Conservation (phyloP, 176 grass and related monocot genomes). For the Zea luxurians region DNA sequence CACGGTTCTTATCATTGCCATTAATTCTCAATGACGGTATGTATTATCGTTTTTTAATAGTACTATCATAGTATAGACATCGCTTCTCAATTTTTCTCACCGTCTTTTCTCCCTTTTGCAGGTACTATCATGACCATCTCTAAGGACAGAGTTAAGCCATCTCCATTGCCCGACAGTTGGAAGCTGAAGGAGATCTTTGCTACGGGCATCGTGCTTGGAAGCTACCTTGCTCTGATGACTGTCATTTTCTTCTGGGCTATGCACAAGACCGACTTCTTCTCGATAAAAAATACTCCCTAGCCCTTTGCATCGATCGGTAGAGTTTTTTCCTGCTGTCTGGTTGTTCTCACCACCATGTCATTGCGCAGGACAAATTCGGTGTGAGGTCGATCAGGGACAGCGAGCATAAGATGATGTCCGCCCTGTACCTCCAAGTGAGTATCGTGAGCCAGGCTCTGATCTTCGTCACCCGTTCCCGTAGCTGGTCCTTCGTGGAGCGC, state of each 20-base stretch:
- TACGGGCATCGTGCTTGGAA: slow-evolving; percentile 78
- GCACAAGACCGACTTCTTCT: slow-evolving; percentile 80
- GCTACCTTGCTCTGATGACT: slow-evolving; percentile 80
- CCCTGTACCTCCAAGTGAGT: no score
- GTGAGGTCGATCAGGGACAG: no score
- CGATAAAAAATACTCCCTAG: slow-evolving; percentile 2
- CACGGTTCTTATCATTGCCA: slow-evolving; percentile 99
- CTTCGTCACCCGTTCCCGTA: no score
- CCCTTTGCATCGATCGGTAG: neutral
- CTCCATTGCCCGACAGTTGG: slow-evolving; percentile 92
- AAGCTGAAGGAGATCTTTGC: slow-evolving; percentile 97
- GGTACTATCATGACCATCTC: slow-evolving; percentile 42
- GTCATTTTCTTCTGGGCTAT: slow-evolving; percentile 40
- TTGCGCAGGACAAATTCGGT: neutral
- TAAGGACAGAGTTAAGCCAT: slow-evolving; percentile 94
- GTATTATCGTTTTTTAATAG: slow-evolving; percentile 20
- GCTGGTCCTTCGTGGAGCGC: no score
- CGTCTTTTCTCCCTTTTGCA: slow-evolving; percentile 10
- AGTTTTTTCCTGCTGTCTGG: neutral
- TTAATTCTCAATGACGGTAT: slow-evolving; percentile 96
- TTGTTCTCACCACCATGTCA: slow-evolving; percentile 10
- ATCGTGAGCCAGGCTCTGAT: no score
- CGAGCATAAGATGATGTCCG: no score
- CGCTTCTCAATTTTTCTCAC: slow-evolving; percentile 11
- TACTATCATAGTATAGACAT: neutral